A percentile compares a stretch with the other conserved stretches of the same genome.
These are phyloP conservation scores for Trypanosoma congolense DNA, from an alignment of 208 protist genomes.

Conservation along the genomic window DNA sequence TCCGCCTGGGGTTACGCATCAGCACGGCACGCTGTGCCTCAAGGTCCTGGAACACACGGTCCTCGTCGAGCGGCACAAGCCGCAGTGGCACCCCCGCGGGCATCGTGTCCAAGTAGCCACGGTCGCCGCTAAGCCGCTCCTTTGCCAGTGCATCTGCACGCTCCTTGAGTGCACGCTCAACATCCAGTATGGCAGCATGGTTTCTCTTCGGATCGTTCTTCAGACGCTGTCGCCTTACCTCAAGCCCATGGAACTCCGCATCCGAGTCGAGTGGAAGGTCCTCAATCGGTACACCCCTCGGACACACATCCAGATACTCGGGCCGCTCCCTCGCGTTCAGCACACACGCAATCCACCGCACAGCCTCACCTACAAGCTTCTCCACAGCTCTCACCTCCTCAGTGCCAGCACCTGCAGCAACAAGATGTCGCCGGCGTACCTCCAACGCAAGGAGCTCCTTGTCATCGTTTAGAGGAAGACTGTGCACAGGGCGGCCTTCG, in stretches of 20 bases:
- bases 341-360: constrained; percentile 55
- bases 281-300: constrained; percentile 49
- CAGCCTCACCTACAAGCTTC: constrained; percentile 64
- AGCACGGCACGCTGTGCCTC: constrained; percentile 45
- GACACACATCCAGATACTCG: constrained; percentile 41
- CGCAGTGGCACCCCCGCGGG: constrained; percentile 58
- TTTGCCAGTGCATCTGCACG: constrained; percentile 58
- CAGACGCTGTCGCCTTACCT: constrained; percentile 57
- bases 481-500: constrained; percentile 47
- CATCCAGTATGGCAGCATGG: constrained; percentile 39
- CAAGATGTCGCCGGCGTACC: constrained; percentile 47
- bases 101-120: constrained; percentile 57
- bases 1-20: constrained; percentile 47
- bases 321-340: constrained; percentile 65
- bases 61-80: constrained; percentile 45
- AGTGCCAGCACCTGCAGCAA: constrained; percentile 24
- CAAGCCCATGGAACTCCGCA: constrained; percentile 38
- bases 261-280: constrained; percentile 70
- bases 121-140: constrained; percentile 39
- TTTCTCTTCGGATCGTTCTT: constrained; percentile 63
- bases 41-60: constrained; percentile 40
- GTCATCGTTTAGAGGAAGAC: constrained; percentile 48
- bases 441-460: constrained; percentile 55
- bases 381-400: constrained; percentile 50
- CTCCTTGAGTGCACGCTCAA: constrained; percentile 49